These are phyloP conservation scores for Pestalotiopsis sp. DNA, from an alignment of 2,329 filamentous ascomycete species.

Conservation along the genomic window DNA sequence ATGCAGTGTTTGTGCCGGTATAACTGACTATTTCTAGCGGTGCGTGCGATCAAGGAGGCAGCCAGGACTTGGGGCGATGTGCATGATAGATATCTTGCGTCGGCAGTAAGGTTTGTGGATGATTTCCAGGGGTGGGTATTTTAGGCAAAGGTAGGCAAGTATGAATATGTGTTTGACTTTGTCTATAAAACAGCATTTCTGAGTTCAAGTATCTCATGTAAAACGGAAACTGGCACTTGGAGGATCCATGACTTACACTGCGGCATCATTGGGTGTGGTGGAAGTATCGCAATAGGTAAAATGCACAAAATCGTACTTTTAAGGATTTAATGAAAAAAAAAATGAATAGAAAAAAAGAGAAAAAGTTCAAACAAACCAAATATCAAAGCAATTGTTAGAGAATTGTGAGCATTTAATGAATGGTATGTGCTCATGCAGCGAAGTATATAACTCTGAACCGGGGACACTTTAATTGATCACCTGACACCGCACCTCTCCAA, in stretches of 20 bases:
- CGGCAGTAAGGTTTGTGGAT: conserved; percentile 73
- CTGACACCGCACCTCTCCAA: conserved; percentile 9
- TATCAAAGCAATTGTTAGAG: not conserved
- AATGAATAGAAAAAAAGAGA: not conserved
- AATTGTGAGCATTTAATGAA: too few species aligned
- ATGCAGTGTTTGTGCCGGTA: conserved; percentile 8
- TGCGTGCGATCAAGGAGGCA: conserved; percentile 76
- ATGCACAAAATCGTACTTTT: not conserved
- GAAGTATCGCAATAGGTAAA: not conserved
- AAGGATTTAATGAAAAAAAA: not conserved
- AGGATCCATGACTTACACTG: too few species aligned
- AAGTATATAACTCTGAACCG: not conserved
- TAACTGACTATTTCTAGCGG: conserved; percentile 44
- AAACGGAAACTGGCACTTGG: not conserved
- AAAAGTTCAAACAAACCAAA: not conserved
- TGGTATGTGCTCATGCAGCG: too few species aligned
- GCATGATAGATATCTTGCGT: conserved; percentile 65
- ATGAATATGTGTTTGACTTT: not conserved
- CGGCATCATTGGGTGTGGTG: too few species aligned
- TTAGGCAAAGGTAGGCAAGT: not conserved
- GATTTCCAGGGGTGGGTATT: conserved; percentile 70
- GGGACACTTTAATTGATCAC: conserved; percentile 11
- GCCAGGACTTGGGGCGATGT: conserved; percentile 75
- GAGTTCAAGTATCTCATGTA: not conserved
- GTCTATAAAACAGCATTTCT: not conserved